These are phyloP conservation scores for Bacidia rubella DNA, from an alignment of 495 filamentous ascomycete species.

Conservation along the genomic window DNA sequence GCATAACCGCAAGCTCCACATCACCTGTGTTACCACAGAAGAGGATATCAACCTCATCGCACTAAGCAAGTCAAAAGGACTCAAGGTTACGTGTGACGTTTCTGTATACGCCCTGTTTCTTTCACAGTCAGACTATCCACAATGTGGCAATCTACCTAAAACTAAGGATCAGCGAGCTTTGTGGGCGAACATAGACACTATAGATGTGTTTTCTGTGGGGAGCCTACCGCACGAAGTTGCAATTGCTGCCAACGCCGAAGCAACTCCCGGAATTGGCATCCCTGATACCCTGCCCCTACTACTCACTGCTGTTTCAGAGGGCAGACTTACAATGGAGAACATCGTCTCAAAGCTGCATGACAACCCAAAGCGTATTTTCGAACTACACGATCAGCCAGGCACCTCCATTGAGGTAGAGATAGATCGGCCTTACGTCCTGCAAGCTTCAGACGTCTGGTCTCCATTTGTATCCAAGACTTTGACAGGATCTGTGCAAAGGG, in stretches of 20 bases:
- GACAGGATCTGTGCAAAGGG: conserved; percentile 61
- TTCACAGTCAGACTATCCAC: conserved; percentile 58
- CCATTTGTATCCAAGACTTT: conserved; percentile 60
- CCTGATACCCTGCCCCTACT: conserved; percentile 65
- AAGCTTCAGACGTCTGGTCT: conserved; percentile 48
- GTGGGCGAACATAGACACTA: conserved; percentile 63
- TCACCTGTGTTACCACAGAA: conserved; percentile 69
- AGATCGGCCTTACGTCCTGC: conserved; percentile 48
- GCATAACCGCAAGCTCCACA: conserved; percentile 71
- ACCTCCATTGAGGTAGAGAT: conserved; percentile 66
- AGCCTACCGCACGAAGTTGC: conserved; percentile 73
- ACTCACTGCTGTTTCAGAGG: conserved; percentile 65
- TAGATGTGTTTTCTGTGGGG: conserved; percentile 75
- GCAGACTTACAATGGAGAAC: conserved; percentile 61
- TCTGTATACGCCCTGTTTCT: conserved; percentile 72
- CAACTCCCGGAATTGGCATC: conserved; percentile 50
- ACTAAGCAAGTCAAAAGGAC: conserved; percentile 67
- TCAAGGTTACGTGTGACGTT: conserved; percentile 77
- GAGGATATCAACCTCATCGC: conserved; percentile 73
- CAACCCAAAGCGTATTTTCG: conserved; percentile 75
- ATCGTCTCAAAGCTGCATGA: conserved; percentile 58
- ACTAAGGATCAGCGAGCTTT: conserved; percentile 60
- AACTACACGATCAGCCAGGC: conserved; percentile 69
- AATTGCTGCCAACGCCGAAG: conserved; percentile 40
- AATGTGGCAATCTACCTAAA: conserved; percentile 54